Evolutionary conservation across 2,329 filamentous ascomycete species (phyloP), one percentile per base, ranked within the genome.

Genomic region (Ophiostoma perfectum): DNA sequence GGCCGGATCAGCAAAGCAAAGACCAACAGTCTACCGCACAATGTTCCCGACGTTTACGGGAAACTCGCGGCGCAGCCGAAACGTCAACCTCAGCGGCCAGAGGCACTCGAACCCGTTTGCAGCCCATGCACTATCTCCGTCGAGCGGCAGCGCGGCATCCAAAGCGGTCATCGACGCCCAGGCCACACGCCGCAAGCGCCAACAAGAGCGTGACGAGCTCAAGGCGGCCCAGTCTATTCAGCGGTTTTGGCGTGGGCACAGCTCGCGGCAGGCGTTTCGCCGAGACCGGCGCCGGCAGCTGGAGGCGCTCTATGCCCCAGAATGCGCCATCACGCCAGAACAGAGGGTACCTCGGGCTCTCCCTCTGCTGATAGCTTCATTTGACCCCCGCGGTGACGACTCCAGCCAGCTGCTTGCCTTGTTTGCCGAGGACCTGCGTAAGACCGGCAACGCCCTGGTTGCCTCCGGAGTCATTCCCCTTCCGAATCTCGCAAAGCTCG

Each of bases 11-110:
- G 42, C 42, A 8, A 44, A 55, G 18, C 49, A 55, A 44, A 44
- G 8, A 44, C n/a, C 27, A 27, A 27, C 27, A 27, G 27, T 27
- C 27, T 27, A 27, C 27, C 27, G 1, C n/a, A 45, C 76, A 76
- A 97, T 97, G 94, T 96, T 95, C 80, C 89, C 90, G 71, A 93
- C 90, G 67, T 99, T 99, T 80, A 95, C 91, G 38, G 95, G 95
- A 74, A 91, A 81, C 79, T 91, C 92, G 74, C 89, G 92, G 75
- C 90, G 91, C 73, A 89, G 90, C 71, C 89, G 95, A 72, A 93
- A 97, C 77, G 92, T 98, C 76, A 97, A 98, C 79, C 88, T 99
- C 71, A 95, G 92, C 73, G 95, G 93, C 71, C 90, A 93, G 73
- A 76, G 75, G 60, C 87, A 86, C 72, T 82, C 83, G 66, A 96